Evolutionary conservation across 139 green algal species (phyloP), one percentile per base, ranked within the genome.

Genomic region (Micractinium sp.): DNA sequence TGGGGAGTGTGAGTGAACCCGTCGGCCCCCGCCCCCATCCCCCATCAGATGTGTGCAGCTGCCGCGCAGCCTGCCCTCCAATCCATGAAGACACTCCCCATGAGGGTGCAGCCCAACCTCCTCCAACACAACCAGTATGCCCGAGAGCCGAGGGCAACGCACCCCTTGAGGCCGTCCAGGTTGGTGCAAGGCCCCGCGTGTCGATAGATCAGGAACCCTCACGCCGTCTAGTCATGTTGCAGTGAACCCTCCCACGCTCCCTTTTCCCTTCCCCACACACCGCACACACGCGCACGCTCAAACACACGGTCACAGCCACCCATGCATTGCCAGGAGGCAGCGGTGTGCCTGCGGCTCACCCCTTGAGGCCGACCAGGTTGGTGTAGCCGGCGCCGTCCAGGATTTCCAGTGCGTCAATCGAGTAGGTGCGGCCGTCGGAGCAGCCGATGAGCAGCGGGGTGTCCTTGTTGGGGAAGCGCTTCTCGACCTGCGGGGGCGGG

Each of bases 371-470:
- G 18, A 93, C 93, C 3, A 98, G 79, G 89, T 96, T 95, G 35
- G 63, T 80, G 91, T 98, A 98, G 35, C 95, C 95, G 0, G 93
- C 95, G 88, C 96, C 96, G 63, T 98, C 96, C 81, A 98, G 90
- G 19, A 88, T 86, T 82, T 94, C 90, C 16, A 98, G 92, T 0
- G 94, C 96, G 35, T 98, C 96, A 16, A 98, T 94, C n/a, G 92
- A 92, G 92, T 97, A 97, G n/a, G 89, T 67, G 41, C 71, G 88
- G 69, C 96, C 96, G 90, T 98, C 92, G 88, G 93, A 96, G 94
- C 96, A 97, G 38, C 61, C 94, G 2, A 98, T 86, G 35, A 98
- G 84, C 36, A 98, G 88, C 89, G 93, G 93, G n/a, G 90, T 85
- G 33, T 96, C 87, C 92, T 95, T 96, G 88, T 97, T 91, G 39